phyloP scores from a whole-genome alignment of 441 rosid genomes.

The Gossypium laxum region DNA sequence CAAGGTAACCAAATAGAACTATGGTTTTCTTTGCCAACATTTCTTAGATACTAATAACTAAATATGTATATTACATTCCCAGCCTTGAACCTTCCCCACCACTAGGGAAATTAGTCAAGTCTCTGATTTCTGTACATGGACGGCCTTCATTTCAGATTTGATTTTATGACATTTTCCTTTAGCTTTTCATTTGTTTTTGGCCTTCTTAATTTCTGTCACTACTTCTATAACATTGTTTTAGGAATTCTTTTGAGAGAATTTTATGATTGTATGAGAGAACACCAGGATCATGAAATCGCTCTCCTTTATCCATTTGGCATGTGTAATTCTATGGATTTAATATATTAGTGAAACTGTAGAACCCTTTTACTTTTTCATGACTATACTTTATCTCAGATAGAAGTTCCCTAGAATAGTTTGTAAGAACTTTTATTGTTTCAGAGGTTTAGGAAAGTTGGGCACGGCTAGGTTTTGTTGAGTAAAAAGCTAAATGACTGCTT shows the following conservation, averaged over 20 bases:
- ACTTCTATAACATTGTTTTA: not conserved
- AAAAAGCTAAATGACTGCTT: not conserved
- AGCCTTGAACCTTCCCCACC: not conserved
- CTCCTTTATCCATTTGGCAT: not conserved
- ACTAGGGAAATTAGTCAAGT: not conserved
- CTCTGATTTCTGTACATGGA: not conserved
- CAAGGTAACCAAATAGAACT: constrained; percentile 39
- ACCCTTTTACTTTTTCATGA: not conserved
- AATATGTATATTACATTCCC: not conserved
- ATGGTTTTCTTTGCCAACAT: not conserved
- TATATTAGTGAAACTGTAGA: not conserved
- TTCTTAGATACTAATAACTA: not conserved
- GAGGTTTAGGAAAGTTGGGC: not conserved
- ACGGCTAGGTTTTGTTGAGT: not conserved
- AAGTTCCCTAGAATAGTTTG: not conserved
- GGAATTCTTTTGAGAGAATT: not conserved
- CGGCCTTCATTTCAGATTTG: not conserved
- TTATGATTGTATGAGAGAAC: not conserved
- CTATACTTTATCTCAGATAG: not conserved
- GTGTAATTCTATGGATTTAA: not conserved
- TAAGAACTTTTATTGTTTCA: not conserved
- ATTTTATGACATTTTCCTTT: not conserved
- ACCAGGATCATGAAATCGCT: not conserved
- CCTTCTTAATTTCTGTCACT: not conserved
- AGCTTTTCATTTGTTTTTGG: not conserved